A percentile compares a stretch with the other conserved stretches of the same genome.
These are phyloP conservation scores for Ilyonectria sp. DNA, from an alignment of 2,329 filamentous ascomycete genomes.

Conservation along the genomic window DNA sequence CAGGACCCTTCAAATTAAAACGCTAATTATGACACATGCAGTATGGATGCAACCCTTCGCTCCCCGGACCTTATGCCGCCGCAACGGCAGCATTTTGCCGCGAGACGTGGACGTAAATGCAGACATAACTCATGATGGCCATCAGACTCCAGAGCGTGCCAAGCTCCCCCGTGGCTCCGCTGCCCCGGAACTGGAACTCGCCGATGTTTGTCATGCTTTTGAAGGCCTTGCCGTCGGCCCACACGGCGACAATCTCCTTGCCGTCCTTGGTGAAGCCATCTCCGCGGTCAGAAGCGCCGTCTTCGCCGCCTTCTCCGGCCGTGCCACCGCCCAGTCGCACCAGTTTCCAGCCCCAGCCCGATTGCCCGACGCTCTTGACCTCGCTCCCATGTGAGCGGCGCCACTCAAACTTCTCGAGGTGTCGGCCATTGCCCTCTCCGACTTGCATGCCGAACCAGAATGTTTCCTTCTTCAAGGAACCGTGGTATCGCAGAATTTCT, in stretches of 20 bases:
- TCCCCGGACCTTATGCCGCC: not conserved
- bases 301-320: constrained; percentile 3
- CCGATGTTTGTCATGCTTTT: constrained; percentile 35
- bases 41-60: too few species aligned
- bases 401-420: constrained; percentile 36
- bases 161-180: constrained; percentile 35
- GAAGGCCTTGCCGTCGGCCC: constrained; percentile 18
- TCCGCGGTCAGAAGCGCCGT: not conserved
- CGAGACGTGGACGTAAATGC: constrained; percentile 27
- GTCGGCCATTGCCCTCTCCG: not conserved
- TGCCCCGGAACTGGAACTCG: constrained; percentile 37
- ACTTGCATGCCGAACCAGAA: constrained; percentile 32
- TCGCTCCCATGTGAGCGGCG: constrained; percentile 40
- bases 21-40: too few species aligned
- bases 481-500: constrained; percentile 15
- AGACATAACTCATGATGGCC: constrained; percentile 38
- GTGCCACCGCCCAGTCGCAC: constrained; percentile 30
- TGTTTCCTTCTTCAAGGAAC: not conserved
- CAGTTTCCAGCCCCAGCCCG: constrained; percentile 38
- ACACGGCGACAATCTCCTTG: constrained; percentile 40
- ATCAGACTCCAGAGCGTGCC: constrained; percentile 39
- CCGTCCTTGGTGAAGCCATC: constrained; percentile 36
- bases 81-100: constrained; percentile 22
- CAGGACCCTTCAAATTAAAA: not conserved
- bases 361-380: constrained; percentile 39